These are phyloP conservation scores for Fragaria iinumae DNA, from an alignment of 306 rosid genomes.

Conservation along the genomic window DNA sequence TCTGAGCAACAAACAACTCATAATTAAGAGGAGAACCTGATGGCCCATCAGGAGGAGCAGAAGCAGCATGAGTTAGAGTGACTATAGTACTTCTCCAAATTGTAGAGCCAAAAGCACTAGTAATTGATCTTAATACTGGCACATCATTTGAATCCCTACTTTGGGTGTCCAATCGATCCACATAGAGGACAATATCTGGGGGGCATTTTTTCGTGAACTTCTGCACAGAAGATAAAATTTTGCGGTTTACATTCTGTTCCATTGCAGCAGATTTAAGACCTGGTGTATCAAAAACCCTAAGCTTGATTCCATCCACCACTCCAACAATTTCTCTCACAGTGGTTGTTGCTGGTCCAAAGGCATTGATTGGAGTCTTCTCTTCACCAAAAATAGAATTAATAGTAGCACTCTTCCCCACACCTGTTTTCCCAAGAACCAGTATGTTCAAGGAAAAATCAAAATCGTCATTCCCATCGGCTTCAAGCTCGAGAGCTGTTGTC, in stretches of 20 bases:
- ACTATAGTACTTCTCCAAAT: conserved; percentile 81
- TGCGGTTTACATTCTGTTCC: conserved; percentile 66
- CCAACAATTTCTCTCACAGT: conserved; percentile 78
- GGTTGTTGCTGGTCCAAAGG: conserved; percentile 83
- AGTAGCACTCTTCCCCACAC: conserved; percentile 98
- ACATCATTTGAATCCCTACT: conserved; percentile 89
- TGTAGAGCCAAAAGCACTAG: conserved; percentile 65
- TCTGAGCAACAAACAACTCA: conserved; percentile 90
- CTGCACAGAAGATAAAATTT: conserved; percentile 65
- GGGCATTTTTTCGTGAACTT: conserved; percentile 71
- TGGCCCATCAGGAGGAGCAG: conserved; percentile 98
- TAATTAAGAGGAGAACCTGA: conserved; percentile 84
- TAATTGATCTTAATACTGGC: conserved; percentile 67
- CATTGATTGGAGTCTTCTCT: conserved; percentile 64
- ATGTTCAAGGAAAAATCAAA: conserved; percentile 70
- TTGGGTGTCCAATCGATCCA: conserved; percentile 89
- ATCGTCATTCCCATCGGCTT: conserved; percentile 65
- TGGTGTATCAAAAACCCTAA: conserved; percentile 86
- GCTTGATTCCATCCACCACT: conserved; percentile 72
- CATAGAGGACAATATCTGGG: conserved; percentile 86
- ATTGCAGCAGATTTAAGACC: conserved; percentile 81
- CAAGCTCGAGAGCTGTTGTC: conserved; percentile 68
- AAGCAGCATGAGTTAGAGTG: conserved; percentile 85
- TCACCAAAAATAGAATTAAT: conserved; percentile 91
- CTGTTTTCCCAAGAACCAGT: conserved; percentile 87